A percentile compares a stretch with the other conserved stretches of the same genome.
Conservation (phyloP, 2,329 filamentous ascomycete species). For the Sphaerostilbella broomeana region DNA sequence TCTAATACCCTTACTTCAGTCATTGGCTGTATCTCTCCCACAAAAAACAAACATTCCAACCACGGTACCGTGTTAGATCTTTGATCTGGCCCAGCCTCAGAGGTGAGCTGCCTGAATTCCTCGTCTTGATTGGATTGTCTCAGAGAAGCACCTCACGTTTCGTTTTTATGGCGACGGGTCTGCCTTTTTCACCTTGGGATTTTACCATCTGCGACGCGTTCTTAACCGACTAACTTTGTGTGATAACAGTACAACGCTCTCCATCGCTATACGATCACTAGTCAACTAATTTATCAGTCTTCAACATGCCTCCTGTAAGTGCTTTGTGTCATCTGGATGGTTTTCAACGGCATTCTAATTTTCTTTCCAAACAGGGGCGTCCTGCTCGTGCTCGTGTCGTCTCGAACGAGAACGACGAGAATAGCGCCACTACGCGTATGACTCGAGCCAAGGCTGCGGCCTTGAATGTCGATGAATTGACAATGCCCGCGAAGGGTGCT, state of each 20-base stretch:
- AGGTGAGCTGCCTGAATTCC: constrained; percentile 30
- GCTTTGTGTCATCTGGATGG: too few species aligned
- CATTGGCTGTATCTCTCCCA: constrained; percentile 22
- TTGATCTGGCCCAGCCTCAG: constrained; percentile 27
- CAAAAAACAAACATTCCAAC: constrained; percentile 34
- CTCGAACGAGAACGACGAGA: constrained; percentile 94
- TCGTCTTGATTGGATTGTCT: constrained; percentile 25
- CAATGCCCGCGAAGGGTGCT: constrained; percentile 52
- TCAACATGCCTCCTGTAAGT: constrained; percentile 33
- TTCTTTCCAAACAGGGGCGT: constrained; percentile 13
- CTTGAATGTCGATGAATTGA: constrained; percentile 56
- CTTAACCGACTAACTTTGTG: constrained; percentile 6
- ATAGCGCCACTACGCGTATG: constrained; percentile 70
- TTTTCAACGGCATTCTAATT: too few species aligned
- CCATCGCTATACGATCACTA: constrained; percentile 4
- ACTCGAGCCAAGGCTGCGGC: constrained; percentile 89
- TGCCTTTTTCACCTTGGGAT: neutral
- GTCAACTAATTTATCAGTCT: constrained; percentile 10
- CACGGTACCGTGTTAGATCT: constrained; percentile 27
- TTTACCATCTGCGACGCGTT: constrained; percentile 15
- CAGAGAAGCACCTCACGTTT: constrained; percentile 14
- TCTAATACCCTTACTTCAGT: constrained; percentile 24
- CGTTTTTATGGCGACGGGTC: constrained; percentile 13
- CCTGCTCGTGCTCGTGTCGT: constrained; percentile 61
- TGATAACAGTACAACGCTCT: constrained; percentile 1